Evolutionary conservation across 352 stramenopile species (phyloP).

Genomic region (Globisporangium okanoganense): DNA sequence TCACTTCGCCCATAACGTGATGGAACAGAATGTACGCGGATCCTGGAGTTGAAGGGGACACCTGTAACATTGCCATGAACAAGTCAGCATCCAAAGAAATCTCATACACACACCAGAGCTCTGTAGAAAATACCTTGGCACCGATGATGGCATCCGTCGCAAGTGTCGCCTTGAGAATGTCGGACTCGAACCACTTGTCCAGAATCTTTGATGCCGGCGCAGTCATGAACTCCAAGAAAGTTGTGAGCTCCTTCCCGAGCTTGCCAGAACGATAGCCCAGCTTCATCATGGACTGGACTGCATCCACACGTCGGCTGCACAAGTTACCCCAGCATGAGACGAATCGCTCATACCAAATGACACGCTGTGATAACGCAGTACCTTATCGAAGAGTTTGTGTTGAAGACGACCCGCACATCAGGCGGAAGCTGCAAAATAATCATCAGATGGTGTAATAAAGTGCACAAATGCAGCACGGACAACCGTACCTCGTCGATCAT

Average conservation of each 20-base stretch:
- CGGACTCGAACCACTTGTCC: conserved; percentile 89
- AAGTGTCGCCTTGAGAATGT: conserved; percentile 88
- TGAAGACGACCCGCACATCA: conserved; percentile 68
- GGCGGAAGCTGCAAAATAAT: conserved; percentile 40
- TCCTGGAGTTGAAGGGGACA: conserved; percentile 78
- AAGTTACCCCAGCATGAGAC: not conserved
- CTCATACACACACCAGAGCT: not conserved
- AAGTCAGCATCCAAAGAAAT: not conserved
- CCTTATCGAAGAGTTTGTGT: conserved; percentile 40
- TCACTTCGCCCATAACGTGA: conserved; percentile 91
- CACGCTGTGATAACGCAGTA: not conserved
- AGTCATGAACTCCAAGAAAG: conserved; percentile 88
- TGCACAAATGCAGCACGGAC: not conserved
- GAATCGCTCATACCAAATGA: not conserved
- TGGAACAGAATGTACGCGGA: conserved; percentile 91
- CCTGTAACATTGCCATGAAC: conserved; percentile 19
- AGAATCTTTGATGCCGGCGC: conserved; percentile 83
- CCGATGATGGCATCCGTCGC: conserved; percentile 92
- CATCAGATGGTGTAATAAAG: not conserved
- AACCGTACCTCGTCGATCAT: conserved; percentile 75
- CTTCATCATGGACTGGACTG: conserved; percentile 58
- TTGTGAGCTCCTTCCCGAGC: conserved; percentile 68
- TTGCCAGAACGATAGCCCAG: conserved; percentile 63
- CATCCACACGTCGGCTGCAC: conserved; percentile 53
- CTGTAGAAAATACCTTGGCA: conserved; percentile 47